These are phyloP conservation scores for Eimeria maxima DNA, from an alignment of 169 alveolate genomes.

Conservation along the genomic window DNA sequence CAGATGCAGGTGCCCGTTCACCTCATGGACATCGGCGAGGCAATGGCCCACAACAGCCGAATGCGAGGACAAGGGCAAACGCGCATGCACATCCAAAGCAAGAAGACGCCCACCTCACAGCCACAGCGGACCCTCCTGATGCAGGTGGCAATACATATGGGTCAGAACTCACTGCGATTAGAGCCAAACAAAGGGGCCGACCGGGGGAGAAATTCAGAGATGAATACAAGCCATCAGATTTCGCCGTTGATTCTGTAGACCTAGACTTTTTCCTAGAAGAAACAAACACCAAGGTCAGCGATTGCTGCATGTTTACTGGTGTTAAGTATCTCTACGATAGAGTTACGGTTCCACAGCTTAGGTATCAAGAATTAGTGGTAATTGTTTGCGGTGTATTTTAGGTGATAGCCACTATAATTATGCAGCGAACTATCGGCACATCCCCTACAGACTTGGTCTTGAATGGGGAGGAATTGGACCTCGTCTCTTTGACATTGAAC, in stretches of 20 bases:
- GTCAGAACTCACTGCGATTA: not conserved
- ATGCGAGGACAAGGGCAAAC: not conserved
- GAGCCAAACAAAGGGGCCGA: slow-evolving; percentile 79
- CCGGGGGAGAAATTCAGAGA: slow-evolving; percentile 90
- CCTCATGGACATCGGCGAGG: slow-evolving; percentile 29
- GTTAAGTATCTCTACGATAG: not conserved
- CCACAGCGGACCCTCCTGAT: not conserved
- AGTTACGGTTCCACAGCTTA: not conserved
- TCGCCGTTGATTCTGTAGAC: slow-evolving; percentile 88
- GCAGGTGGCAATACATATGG: not conserved
- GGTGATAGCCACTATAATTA: slow-evolving; percentile 59
- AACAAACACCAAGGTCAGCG: slow-evolving; percentile 87
- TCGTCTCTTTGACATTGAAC: slow-evolving; percentile 89
- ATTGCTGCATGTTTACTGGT: not conserved
- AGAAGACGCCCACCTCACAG: not conserved
- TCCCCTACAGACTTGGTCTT: slow-evolving; percentile 90
- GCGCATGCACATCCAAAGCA: not conserved
- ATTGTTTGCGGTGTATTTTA: not conserved
- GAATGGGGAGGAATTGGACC: slow-evolving; percentile 93
- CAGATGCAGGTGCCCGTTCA: not conserved
- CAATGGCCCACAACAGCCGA: not conserved
- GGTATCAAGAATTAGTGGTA: not conserved
- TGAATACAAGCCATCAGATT: slow-evolving; percentile 93
- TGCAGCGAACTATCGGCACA: slow-evolving; percentile 80
- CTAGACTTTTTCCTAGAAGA: slow-evolving; percentile 90